A percentile compares a stretch with the other conserved stretches of the same genome.
Evolutionary conservation across 2,329 filamentous ascomycete species (phyloP).

Genomic region (Fusarium domesticum): DNA sequence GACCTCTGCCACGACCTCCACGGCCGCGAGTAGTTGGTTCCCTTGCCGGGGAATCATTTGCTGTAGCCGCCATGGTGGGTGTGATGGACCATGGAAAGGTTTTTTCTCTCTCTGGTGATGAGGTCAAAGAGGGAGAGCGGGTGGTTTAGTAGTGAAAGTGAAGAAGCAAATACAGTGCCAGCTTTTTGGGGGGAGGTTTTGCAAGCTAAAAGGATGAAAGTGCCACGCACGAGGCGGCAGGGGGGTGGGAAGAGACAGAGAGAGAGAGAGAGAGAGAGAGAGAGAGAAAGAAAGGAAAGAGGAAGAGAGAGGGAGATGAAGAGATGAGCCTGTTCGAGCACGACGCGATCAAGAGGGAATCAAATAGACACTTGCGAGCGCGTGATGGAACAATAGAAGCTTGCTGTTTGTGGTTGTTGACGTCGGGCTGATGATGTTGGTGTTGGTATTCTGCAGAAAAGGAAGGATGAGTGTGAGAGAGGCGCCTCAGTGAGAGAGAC

Average conservation of each 20-base stretch:
- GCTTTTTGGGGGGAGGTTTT: slow-evolving; percentile 18
- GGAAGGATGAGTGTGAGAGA: slow-evolving; percentile 24
- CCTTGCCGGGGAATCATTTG: slow-evolving; percentile 38
- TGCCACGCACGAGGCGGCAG: slow-evolving; percentile 23
- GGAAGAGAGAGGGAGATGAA: no score
- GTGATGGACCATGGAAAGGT: slow-evolving; percentile 32
- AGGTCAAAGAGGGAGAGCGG: slow-evolving; percentile 4
- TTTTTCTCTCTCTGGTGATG: slow-evolving; percentile 1
- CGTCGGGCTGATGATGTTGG: slow-evolving; percentile 7
- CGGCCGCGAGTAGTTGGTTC: slow-evolving; percentile 38
- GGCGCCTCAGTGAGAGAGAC: slow-evolving; percentile 29
- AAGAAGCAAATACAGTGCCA: slow-evolving; percentile 20
- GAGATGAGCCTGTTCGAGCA: no score
- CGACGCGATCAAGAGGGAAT: no score
- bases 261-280: slow-evolving; percentile 4
- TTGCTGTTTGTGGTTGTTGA: slow-evolving; percentile 9
- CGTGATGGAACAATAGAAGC: no score
- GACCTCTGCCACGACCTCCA: slow-evolving; percentile 31
- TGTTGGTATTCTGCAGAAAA: slow-evolving; percentile 9
- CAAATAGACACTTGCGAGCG: no score
- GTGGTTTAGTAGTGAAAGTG: slow-evolving; percentile 6
- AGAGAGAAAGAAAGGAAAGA: slow-evolving; percentile 1
- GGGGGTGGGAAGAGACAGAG: slow-evolving; percentile 12
- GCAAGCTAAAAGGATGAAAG: slow-evolving; percentile 18
- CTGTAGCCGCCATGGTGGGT: slow-evolving; percentile 37